Conservation (phyloP, 176 grass and related monocot species). For the Miscanthus lutarioriparius region DNA sequence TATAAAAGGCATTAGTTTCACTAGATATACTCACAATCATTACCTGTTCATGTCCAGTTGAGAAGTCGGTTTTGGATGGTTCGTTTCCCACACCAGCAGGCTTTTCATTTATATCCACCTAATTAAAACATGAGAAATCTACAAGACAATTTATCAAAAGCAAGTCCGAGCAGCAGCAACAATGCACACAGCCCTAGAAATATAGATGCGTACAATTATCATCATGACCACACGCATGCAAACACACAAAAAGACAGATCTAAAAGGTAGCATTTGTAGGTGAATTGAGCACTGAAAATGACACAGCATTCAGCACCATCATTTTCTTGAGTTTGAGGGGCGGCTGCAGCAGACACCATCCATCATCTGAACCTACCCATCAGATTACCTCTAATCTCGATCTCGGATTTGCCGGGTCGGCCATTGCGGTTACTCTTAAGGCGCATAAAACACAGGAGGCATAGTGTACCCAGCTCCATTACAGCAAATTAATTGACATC, state of each 20-base stretch:
- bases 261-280: constrained; percentile 15
- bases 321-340: not conserved
- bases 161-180: not conserved
- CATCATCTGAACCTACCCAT: not conserved
- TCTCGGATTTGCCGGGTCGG: constrained; percentile 30
- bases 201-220: not conserved
- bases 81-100: too few relatives aligned
- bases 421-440: constrained; percentile 12
- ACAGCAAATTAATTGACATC: not conserved
- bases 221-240: not conserved
- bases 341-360: constrained; percentile 22
- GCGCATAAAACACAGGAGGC: not conserved
- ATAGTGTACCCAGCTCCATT: not conserved
- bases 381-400: not conserved
- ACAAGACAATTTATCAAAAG: not conserved
- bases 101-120: too few relatives aligned
- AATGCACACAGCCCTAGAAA: not conserved
- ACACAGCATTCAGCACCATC: constrained; percentile 1
- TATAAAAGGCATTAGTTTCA: too few relatives aligned
- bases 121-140: not conserved
- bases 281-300: constrained; percentile 3
- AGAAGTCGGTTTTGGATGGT: too few relatives aligned
- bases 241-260: not conserved
- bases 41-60: too few relatives aligned
- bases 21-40: too few relatives aligned